Conservation (phyloP, 225 moss, liverwort and hornwort species). For the Neckera pumila region DNA sequence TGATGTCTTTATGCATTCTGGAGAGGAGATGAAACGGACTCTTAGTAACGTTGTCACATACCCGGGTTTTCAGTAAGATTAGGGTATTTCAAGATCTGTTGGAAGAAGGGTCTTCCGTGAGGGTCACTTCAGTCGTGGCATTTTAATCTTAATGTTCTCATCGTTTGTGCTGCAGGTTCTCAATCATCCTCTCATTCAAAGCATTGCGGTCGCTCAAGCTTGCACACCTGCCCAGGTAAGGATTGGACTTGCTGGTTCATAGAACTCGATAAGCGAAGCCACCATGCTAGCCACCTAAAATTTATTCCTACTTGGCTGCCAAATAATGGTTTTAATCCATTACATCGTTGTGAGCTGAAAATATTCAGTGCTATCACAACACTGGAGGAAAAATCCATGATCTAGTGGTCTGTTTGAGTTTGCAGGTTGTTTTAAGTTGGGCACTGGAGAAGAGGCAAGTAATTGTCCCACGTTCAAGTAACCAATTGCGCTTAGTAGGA, state of each 20-base stretch:
- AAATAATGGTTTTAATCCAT: not conserved
- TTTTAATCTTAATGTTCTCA: not conserved
- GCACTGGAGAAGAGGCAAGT: slow-evolving; percentile 27
- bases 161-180: slow-evolving; percentile 19
- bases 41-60: not conserved
- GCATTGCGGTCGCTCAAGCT: slow-evolving; percentile 16
- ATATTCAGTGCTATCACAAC: not conserved
- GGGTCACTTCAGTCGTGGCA: not conserved
- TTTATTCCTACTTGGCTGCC: not conserved
- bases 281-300: not conserved
- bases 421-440: slow-evolving; percentile 38
- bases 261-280: not conserved
- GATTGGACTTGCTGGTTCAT: not conserved
- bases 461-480: slow-evolving; percentile 28
- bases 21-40: not conserved
- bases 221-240: slow-evolving; percentile 34
- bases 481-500: not conserved
- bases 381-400: not conserved
- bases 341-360: not conserved
- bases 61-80: not conserved
- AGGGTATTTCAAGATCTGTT: not conserved
- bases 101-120: not conserved
- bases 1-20: not conserved
- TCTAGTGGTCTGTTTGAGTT: not conserved
- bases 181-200: slow-evolving; percentile 15